Base-by-base conservation (phyloP, 78 protist genomes). In the Dictyostelium brefeldianum region DNA sequence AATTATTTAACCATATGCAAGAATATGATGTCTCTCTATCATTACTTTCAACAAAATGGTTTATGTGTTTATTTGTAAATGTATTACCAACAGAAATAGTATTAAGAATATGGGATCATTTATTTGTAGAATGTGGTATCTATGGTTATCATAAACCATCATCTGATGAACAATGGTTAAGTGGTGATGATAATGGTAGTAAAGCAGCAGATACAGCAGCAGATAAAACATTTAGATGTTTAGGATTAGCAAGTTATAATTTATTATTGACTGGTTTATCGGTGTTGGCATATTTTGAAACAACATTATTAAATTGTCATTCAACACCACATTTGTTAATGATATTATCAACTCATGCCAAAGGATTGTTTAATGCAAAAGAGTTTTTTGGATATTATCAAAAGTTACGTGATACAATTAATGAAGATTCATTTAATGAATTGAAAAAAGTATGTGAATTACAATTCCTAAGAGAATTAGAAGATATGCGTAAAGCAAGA, bases 11-110 rank as follows among this genome's bases (percentile, higher is more conserved):
- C 9, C 90, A 80, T 59, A n/a, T 96, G 15, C 5, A 73, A 15
- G 47, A 69, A 1, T 29, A 22, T 41, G 46, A 74, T n/a, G 94
- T 96, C 9, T 53, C 71, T 0, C n/a, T 89, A 6, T 27, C 92
- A 18, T 27, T 85, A 11, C 2, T 96, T 2, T 80, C 96, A 22
- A 69, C 96, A 4, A 83, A 89, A 41, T 96, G 97, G 97, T 90
- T 96, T 25, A 75, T 96, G 92, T 84, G 96, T 54, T 54, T 93
- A 27, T 96, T 73, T 73, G 81, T 96, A 31, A 65, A 75, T 43
- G 70, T 82, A n/a, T 81, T 96, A 20, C 97, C 97, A 57, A 83
- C 83, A 25, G 91, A 80, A 43, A 87, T 87, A 64, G 84, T 73
- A 18, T 78, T 87, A 0, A 74, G 93, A 74, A 43, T 87, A 11